These are phyloP conservation scores for Malus hybrid DNA, from an alignment of 331 rosid species.

Conservation along the genomic window DNA sequence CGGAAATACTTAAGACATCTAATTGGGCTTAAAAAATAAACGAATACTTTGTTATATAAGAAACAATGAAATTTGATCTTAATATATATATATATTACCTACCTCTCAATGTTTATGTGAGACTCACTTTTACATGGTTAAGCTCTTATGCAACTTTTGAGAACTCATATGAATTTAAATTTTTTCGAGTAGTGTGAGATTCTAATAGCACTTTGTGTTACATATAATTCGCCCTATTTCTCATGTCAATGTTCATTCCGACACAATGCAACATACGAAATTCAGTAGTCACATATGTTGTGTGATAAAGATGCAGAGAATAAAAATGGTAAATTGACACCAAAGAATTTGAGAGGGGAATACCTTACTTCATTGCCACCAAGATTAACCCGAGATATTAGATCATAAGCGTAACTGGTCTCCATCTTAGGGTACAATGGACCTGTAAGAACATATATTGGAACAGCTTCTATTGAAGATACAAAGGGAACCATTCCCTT, in stretches of 20 bases:
- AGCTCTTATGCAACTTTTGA: too few species aligned
- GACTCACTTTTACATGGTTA: too few species aligned
- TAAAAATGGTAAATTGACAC: background rate
- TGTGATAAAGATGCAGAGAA: background rate
- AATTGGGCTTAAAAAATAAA: too few species aligned
- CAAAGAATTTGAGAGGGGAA: background rate
- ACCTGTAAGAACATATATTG: background rate
- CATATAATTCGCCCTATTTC: background rate
- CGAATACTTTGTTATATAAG: too few species aligned
- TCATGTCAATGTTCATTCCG: background rate
- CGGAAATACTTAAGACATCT: too few species aligned
- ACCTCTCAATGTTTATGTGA: too few species aligned
- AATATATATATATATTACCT: too few species aligned
- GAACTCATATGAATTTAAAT: background rate
- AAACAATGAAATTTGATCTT: too few species aligned
- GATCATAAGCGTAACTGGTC: background rate
- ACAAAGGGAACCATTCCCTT: constrained; percentile 18
- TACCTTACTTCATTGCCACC: constrained; percentile 7
- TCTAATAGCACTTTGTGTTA: background rate
- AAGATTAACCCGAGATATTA: constrained; percentile 7
- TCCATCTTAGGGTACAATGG: constrained; percentile 11
- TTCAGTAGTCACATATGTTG: background rate
- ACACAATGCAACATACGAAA: background rate
- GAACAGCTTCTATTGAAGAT: constrained; percentile 17
- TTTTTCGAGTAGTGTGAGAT: background rate